phyloP scores from a whole-genome alignment of 163 green algal species.

The Volvox carteri region DNA sequence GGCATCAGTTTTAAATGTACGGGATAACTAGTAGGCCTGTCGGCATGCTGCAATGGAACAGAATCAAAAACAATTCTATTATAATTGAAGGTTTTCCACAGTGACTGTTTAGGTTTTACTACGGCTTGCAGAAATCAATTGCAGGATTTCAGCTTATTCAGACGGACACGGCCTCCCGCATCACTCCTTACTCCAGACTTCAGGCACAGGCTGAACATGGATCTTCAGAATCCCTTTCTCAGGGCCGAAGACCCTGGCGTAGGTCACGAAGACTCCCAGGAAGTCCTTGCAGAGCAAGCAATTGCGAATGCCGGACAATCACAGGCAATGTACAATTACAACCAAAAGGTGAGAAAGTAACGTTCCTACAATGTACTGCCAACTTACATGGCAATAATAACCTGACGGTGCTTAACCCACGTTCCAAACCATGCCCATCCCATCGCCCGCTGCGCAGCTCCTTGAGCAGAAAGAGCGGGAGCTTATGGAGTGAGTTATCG shows the following conservation, averaged over 20 bases:
- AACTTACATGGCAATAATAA: neutral
- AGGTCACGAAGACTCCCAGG: neutral
- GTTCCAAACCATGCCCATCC: neutral
- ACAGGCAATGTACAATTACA: conserved; percentile 34
- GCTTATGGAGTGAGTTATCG: conserved; percentile 55
- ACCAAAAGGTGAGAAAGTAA: conserved; percentile 18
- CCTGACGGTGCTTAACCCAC: neutral
- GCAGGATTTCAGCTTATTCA: too few relatives aligned
- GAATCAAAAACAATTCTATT: too few relatives aligned
- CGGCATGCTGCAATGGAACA: too few relatives aligned
- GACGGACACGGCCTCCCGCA: too few relatives aligned
- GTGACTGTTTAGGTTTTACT: too few relatives aligned
- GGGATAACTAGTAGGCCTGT: too few relatives aligned
- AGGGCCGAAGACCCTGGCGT: neutral
- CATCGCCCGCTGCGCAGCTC: conserved; percentile 15
- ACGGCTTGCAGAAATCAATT: too few relatives aligned
- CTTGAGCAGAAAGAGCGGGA: conserved; percentile 64
- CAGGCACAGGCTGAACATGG: neutral
- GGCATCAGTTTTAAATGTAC: too few relatives aligned
- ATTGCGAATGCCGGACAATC: conserved; percentile 16
- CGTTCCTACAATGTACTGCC: neutral
- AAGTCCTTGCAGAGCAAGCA: conserved; percentile 6
- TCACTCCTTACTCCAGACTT: neutral
- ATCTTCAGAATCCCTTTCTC: neutral
- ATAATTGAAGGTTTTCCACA: too few relatives aligned